Base-by-base conservation (phyloP, 257 asterid species). In the Anisodus tanguticus region DNA sequence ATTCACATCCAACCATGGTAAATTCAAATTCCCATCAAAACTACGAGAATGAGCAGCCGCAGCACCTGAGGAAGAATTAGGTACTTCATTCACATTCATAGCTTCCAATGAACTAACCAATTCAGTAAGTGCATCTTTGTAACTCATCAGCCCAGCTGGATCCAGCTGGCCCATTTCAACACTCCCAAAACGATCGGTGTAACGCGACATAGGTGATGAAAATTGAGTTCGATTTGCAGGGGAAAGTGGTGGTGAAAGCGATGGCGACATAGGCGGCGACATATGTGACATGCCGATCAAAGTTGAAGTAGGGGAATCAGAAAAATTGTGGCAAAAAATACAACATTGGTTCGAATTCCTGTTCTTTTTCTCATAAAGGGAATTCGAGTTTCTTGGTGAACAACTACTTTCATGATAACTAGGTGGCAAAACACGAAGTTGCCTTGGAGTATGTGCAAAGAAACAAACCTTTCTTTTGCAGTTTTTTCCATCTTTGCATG, bases 401-500 rank as follows among this genome's bases (percentile, higher is more conserved):
- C 77, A 4, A 0, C 66, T n/a, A 12, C 88, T n/a, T 8, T 87
- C 88, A 2, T 83, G 80, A 63, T 67, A 83, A 59, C 85, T 80
- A 9, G 85, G 91, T 1, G 98, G 96, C 3, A 90, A 81, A 6
- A 93, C 88, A n/a, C 99, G 97, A 5, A 97, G 95, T 92, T 95
- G 98, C 1, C 93, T 87, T 0, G 97, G 81, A 0, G 98, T 89
- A 57, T 97, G 99, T 0, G 98, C 98, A 80, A 97, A 97, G 80
- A 97, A 97, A 63, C 99, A 97, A 1, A 97, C 91, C 90, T 97
- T 97, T 0, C 98, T 54, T 88, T 93, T 93, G 67, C 99, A 97
- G n/a, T 90, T 92, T 90, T 93, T 93, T 2, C 99, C 98, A 76
- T 97, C 99, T 83, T 97, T 97, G 84, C 99, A 97, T 0, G 98